phyloP scores from a whole-genome alignment of 169 alveolate genomes.

The Blepharisma undulans region DNA sequence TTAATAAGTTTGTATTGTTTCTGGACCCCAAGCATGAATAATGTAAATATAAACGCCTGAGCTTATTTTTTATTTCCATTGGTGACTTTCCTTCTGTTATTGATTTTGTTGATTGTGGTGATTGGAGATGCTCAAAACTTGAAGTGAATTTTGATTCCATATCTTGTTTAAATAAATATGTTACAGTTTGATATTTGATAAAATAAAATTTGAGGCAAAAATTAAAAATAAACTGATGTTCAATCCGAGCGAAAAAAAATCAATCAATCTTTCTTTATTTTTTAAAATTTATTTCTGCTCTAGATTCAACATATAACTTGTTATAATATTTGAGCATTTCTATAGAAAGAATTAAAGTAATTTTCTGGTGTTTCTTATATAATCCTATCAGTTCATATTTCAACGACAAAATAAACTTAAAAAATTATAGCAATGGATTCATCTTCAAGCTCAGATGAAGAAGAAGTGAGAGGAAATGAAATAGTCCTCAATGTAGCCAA shows the following conservation, averaged over 20 bases:
- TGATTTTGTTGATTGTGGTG: background rate
- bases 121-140: background rate
- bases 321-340: too few relatives aligned
- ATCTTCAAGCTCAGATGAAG: conserved; percentile 16
- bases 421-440: conserved; percentile 8
- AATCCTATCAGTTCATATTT: background rate
- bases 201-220: background rate
- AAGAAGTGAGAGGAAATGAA: background rate
- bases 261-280: background rate
- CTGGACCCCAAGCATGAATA: background rate
- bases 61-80: background rate
- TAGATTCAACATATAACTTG: too few relatives aligned
- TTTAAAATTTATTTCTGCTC: too few relatives aligned
- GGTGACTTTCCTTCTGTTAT: background rate
- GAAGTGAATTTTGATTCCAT: background rate
- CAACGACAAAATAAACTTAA: background rate
- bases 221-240: too few relatives aligned
- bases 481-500: conserved; percentile 30
- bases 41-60: background rate
- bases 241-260: too few relatives aligned
- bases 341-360: too few relatives aligned
- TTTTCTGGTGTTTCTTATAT: background rate
- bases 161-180: background rate
- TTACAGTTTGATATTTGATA: background rate
- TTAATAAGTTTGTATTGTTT: background rate